Evolutionary conservation across 306 rosid genomes (phyloP).

Genomic region (Geum urbanum): DNA sequence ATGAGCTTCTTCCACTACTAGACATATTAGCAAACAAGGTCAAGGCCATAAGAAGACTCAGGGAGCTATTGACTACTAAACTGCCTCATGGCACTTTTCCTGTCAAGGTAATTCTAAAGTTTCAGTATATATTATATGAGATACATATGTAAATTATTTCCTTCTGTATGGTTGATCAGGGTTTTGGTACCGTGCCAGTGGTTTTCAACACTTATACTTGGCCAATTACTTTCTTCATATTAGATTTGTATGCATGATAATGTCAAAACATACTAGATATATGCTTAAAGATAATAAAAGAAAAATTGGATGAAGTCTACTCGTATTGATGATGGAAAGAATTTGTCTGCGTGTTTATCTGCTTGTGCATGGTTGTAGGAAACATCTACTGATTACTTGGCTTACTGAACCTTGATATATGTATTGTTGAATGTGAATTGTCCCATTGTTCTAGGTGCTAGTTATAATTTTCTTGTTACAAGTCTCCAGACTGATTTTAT

Average conservation of each 20-base stretch:
- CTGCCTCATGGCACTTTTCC: slow-evolving; percentile 94
- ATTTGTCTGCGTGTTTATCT: background rate
- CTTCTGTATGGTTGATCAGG: background rate
- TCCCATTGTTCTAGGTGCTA: no score
- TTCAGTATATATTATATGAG: background rate
- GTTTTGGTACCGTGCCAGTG: background rate
- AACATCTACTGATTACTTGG: background rate
- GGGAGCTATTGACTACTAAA: slow-evolving; percentile 98
- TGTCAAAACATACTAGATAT: background rate
- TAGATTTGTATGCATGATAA: background rate
- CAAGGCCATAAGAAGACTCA: slow-evolving; percentile 90
- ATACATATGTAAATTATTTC: background rate
- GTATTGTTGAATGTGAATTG: background rate
- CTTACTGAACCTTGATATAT: background rate
- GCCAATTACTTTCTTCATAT: background rate
- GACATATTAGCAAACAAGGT: slow-evolving; percentile 97
- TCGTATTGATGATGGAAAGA: background rate
- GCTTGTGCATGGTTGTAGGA: background rate
- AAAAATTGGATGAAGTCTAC: background rate
- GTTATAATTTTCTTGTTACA: background rate
- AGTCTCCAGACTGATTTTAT: background rate
- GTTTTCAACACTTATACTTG: background rate
- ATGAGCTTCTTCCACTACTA: slow-evolving; percentile 91
- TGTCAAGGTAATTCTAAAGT: slow-evolving; percentile 60
- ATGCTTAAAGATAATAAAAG: no score